Percentiles rank a stretch among this genome's conserved stretches.
phyloP scores from a whole-genome alignment of 768 basidiomycete species.

The Amyloporia xantha region DNA sequence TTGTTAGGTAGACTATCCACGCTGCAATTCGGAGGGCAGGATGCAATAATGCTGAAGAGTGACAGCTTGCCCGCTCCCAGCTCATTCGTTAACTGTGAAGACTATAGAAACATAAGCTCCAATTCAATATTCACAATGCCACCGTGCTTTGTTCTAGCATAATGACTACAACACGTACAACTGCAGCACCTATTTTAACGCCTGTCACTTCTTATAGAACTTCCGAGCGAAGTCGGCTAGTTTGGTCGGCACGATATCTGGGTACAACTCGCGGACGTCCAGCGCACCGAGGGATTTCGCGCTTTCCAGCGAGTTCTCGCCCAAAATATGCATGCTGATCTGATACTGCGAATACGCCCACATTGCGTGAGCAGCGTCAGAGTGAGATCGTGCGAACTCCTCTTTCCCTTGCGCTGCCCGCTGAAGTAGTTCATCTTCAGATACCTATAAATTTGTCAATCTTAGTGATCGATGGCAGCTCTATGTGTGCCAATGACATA shows the following conservation, averaged over 20 bases:
- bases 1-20: too few relatives aligned
- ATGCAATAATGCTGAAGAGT: too few relatives aligned
- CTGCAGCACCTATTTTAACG: too few relatives aligned
- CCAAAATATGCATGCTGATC: slow-evolving; percentile 21
- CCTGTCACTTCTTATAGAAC: slow-evolving; percentile 11
- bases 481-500: background rate
- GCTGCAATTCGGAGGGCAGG: too few relatives aligned
- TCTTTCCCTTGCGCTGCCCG: background rate
- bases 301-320: slow-evolving; percentile 24
- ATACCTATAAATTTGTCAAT: background rate
- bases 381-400: background rate
- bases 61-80: too few relatives aligned
- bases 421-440: slow-evolving; percentile 7
- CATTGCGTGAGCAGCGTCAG: background rate
- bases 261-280: slow-evolving; percentile 26
- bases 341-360: slow-evolving; percentile 10
- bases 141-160: too few relatives aligned
- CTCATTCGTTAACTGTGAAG: too few relatives aligned
- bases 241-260: slow-evolving; percentile 15
- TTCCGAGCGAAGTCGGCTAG: slow-evolving; percentile 22
- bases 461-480: background rate
- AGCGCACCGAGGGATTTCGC: slow-evolving; percentile 21
- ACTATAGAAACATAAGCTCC: too few relatives aligned
- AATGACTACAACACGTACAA: too few relatives aligned
- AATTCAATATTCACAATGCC: too few relatives aligned